These are phyloP conservation scores for Epichloe scottii DNA, from an alignment of 2,329 filamentous ascomycete genomes.

Conservation along the genomic window DNA sequence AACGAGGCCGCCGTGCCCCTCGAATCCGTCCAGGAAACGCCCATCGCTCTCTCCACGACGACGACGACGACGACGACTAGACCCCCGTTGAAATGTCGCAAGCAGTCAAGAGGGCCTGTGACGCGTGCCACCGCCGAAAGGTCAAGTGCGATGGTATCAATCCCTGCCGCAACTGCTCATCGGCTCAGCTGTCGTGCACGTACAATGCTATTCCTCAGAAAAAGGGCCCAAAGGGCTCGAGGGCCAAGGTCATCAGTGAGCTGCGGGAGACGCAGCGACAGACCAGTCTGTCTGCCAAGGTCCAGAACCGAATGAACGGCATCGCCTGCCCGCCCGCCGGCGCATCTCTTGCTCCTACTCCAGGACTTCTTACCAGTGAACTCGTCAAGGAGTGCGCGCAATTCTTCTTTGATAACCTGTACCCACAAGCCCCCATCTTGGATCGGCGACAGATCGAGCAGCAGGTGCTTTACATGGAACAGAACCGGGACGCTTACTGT, in stretches of 20 bases:
- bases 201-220: slow-evolving; percentile 67
- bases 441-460: slow-evolving; percentile 45
- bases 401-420: slow-evolving; percentile 58
- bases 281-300: slow-evolving; percentile 48
- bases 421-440: slow-evolving; percentile 50
- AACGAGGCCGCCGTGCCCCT: slow-evolving; percentile 1
- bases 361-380: slow-evolving; percentile 47
- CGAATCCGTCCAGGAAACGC: not conserved
- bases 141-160: slow-evolving; percentile 62
- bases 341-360: slow-evolving; percentile 39
- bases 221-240: slow-evolving; percentile 62
- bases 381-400: slow-evolving; percentile 53
- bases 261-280: slow-evolving; percentile 56
- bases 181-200: slow-evolving; percentile 55
- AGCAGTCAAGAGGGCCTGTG: slow-evolving; percentile 51
- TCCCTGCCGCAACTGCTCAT: slow-evolving; percentile 58
- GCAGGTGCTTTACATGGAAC: slow-evolving; percentile 47
- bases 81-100: slow-evolving; percentile 28
- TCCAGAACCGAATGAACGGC: slow-evolving; percentile 47
- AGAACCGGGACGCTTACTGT: slow-evolving; percentile 51
- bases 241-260: slow-evolving; percentile 65
- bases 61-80: not conserved
- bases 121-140: slow-evolving; percentile 62
- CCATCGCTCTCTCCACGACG: not conserved
- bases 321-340: slow-evolving; percentile 35